Conservation (phyloP, 1,139 yeast species). For the Arxiozyma slooffiae region DNA sequence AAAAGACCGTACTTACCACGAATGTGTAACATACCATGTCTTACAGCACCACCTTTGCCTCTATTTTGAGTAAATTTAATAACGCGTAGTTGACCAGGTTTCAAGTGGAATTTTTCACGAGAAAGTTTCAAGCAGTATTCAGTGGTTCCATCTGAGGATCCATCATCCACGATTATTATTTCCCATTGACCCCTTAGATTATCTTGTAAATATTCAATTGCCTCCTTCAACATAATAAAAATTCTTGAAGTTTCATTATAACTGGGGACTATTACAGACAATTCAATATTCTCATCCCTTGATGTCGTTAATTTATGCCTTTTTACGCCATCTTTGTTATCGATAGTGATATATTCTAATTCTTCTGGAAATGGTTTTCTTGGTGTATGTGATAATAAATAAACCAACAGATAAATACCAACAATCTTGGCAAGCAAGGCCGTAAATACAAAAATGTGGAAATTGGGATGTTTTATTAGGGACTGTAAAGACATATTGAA, state of each 20-base stretch:
- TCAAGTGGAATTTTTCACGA: constrained; percentile 35
- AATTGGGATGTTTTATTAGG: constrained; percentile 4
- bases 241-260: constrained; percentile 75
- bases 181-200: constrained; percentile 43
- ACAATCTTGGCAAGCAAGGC: constrained; percentile 1
- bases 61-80: constrained; percentile 61
- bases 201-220: constrained; percentile 46
- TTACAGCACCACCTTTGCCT: constrained; percentile 97
- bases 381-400: constrained; percentile 53
- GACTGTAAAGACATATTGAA: not conserved
- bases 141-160: constrained; percentile 73
- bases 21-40: constrained; percentile 76
- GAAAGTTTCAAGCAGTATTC: constrained; percentile 65
- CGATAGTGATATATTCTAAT: constrained; percentile 38
- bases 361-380: constrained; percentile 46
- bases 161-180: constrained; percentile 82
- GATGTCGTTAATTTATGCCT: constrained; percentile 19
- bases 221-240: constrained; percentile 66
- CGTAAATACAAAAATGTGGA: constrained; percentile 1
- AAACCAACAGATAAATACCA: constrained; percentile 36
- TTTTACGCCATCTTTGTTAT: constrained; percentile 19
- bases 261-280: constrained; percentile 84
- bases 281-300: constrained; percentile 32
- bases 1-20: constrained; percentile 69
- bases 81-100: constrained; percentile 58